Evolutionary conservation across 202 grass and related monocot genomes (phyloP).

Genomic region (Cymbopogon flexuosus): DNA sequence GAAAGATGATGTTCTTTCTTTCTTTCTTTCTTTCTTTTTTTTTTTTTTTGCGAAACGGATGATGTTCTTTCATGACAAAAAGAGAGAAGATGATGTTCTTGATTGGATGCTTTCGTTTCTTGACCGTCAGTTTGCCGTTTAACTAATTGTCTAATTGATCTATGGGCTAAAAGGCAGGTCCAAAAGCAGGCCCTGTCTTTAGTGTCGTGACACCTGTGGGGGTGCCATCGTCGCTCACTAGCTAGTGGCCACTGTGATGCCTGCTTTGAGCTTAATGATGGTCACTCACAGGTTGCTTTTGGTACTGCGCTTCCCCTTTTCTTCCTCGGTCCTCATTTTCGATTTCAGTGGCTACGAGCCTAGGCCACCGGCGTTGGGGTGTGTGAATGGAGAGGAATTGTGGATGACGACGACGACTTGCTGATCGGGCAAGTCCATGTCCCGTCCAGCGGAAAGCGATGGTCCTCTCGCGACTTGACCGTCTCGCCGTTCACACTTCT

Average conservation of each 20-base stretch:
- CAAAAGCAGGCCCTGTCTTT: not conserved
- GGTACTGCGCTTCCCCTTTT: conserved; percentile 9
- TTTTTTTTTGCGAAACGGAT: no score
- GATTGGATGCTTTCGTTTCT: not conserved
- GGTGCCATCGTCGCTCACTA: not conserved
- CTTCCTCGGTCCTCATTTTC: not conserved
- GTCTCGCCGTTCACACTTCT: not conserved
- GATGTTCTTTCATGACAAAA: no score
- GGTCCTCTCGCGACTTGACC: not conserved
- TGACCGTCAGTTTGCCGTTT: not conserved
- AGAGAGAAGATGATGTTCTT: not conserved
- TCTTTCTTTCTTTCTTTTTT: no score
- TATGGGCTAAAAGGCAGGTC: not conserved
- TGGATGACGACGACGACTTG: not conserved
- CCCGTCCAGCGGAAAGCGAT: not conserved
- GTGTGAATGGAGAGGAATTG: not conserved
- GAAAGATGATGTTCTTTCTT: not conserved
- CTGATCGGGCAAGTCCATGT: not conserved
- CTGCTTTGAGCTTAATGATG: conserved; percentile 9
- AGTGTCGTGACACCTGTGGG: conserved; percentile 1
- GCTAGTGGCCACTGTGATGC: not conserved
- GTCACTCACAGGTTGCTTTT: conserved; percentile 5
- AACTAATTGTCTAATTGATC: not conserved
- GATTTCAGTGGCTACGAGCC: not conserved
- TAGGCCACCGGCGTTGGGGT: not conserved